Evolutionary conservation across 306 rosid genomes (phyloP), one percentile per base, ranked within the genome.

Genomic region (Pterocarpus macrocarpus): DNA sequence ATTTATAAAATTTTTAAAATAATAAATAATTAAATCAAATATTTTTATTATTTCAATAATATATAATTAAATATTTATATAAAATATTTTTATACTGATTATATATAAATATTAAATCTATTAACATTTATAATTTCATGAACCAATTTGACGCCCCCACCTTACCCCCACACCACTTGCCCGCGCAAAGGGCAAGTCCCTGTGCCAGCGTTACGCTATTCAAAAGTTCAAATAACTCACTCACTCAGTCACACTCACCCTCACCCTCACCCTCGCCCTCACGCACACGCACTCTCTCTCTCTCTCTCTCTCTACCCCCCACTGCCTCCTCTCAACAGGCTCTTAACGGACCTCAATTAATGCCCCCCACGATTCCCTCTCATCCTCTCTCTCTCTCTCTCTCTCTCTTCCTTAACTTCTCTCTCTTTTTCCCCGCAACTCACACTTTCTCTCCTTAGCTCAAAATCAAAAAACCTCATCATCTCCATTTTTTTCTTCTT

Each of bases 271-370:
- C 2, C 47, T 43, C 47, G 8, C 45, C 3, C 52, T 8, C 2
- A 8, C 53, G 13, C 53, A 47, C 53, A 0, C 76, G 52, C 71
- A 35, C 61, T 3, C 83, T 30, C 83, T 9, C 77, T 14, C 66
- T 7, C 77, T 38, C 80, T 8, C 87, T 13, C 85, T n/a, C 77
- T 43, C 88, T 39, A 5, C 47, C 3, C 62, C 56, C 30, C 38
- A 4, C 67, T 36, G 8, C 61, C 69, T 69, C 12, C 64, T 69
- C 55, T 73, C 63, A 58, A 30, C 4, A 44, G 39, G 71, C 53
- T 49, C 22, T 1, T 59, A 80, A 86, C 78, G 90, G 90, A 71
- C 78, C 85, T 59, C 80, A 85, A 80, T 86, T 83, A 86, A 83
- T 84, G 63, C 76, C 65, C 34, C 53, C 15, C 53, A 14, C 28